Evolutionary conservation across 2,329 filamentous ascomycete genomes (phyloP), one percentile per base, ranked within the genome.

Genomic region (Didymosphaeria variabile): DNA sequence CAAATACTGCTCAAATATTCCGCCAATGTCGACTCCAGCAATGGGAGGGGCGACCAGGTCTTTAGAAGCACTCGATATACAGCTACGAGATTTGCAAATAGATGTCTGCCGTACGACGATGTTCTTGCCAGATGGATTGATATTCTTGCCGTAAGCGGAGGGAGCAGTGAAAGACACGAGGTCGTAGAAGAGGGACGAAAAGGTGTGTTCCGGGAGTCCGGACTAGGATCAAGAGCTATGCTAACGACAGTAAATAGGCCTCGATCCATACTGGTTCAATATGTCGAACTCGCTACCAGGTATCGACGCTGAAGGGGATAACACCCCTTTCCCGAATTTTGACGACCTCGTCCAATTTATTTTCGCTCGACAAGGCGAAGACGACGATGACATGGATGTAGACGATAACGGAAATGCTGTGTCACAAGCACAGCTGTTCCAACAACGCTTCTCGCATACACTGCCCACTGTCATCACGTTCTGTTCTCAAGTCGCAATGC

Each of bases 111-210:
- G 0, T 97, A 93, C 69, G 85, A 85, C 21, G 93, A 97, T 71
- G 84, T 92, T 10, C 83, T 90, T 40, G 95, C 88, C 29, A 87
- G 95, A 52, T 97, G 93, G 92, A 91, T 97, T 50, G 88, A 97
- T 75, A 86, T 98, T 17, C 84, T 97, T 53, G 94, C 94, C 8
- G 82, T 95, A 9, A 88, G 87, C 17, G 89, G 89, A 13, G 84
- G 85, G 3, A 78, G 81, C 2, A 86, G 88, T 54, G 91, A 94
- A 73, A 87, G 91, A 49, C 90, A 89, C 62, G 94, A 98, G 73
- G 89, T 98, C 3, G 80, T 92, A 1, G 95, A 99, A 74, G 94
- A 98, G 79, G 95, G 93, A 1, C 89, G 88, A 63, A 94, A 93
- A 76, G 95, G 53, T 38, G 26, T n/a, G 29, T 15, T 46, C 5